Evolutionary conservation across 2,329 filamentous ascomycete genomes (phyloP).

Genomic region (Dichotomopilus funicola): DNA sequence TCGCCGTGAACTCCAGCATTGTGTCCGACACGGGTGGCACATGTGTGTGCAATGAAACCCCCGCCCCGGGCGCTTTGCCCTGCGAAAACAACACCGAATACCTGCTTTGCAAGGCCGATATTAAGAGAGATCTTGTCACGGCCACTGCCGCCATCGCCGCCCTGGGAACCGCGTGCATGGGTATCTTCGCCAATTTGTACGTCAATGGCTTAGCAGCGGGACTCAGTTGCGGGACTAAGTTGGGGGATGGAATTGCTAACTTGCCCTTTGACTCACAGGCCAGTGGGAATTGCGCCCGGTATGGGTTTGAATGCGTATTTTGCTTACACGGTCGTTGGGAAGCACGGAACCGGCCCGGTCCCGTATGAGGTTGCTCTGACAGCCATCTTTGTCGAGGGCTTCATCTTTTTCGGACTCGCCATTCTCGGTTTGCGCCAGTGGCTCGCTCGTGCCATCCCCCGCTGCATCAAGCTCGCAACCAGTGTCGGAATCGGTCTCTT

Average conservation of each 20-base stretch:
- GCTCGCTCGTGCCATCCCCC: slow-evolving; percentile 76
- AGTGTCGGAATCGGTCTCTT: slow-evolving; percentile 83
- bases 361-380: slow-evolving; percentile 72
- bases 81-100: slow-evolving; percentile 52
- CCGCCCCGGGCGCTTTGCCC: slow-evolving; percentile 35
- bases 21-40: slow-evolving; percentile 64
- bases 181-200: slow-evolving; percentile 69
- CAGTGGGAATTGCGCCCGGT: slow-evolving; percentile 64
- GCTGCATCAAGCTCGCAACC: slow-evolving; percentile 79
- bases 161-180: slow-evolving; percentile 76
- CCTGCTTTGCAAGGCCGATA: slow-evolving; percentile 52
- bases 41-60: slow-evolving; percentile 59
- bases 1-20: slow-evolving; percentile 47
- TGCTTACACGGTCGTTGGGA: slow-evolving; percentile 72
- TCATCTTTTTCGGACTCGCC: slow-evolving; percentile 75
- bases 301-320: slow-evolving; percentile 88
- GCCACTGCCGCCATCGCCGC: slow-evolving; percentile 79
- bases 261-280: slow-evolving; percentile 28
- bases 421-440: slow-evolving; percentile 78
- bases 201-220: slow-evolving; percentile 20
- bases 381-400: slow-evolving; percentile 83
- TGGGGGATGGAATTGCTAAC: neutral
- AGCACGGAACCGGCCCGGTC: slow-evolving; percentile 65
- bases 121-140: slow-evolving; percentile 76
- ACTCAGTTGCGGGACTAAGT: neutral